Evolutionary conservation across 257 asterid genomes (phyloP).

Genomic region (Oldenlandia corymbosa): DNA sequence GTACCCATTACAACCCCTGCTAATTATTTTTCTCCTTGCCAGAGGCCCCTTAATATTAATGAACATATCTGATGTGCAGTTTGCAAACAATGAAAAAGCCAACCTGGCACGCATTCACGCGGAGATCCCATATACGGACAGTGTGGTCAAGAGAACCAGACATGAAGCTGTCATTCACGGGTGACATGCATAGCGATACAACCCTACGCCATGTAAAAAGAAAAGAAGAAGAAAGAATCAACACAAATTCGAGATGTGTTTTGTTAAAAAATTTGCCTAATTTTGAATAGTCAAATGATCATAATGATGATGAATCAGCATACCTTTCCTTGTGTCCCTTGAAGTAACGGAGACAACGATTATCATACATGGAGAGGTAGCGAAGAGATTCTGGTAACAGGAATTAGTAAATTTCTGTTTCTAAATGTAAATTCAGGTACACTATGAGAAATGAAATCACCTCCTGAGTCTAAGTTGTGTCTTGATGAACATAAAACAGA

Average conservation of each 20-base stretch:
- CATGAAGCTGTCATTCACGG: constrained; percentile 89
- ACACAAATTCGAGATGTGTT: neutral
- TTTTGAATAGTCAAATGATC: neutral
- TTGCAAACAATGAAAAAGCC: constrained; percentile 21
- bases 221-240: constrained; percentile 11
- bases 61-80: neutral
- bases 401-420: constrained; percentile 12
- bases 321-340: constrained; percentile 94
- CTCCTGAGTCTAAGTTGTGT: constrained; percentile 61
- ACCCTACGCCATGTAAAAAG: constrained; percentile 46
- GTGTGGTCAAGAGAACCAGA: constrained; percentile 96
- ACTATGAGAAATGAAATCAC: constrained; percentile 29
- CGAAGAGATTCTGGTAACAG: constrained; percentile 62
- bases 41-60: neutral
- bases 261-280: neutral
- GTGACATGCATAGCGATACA: constrained; percentile 95
- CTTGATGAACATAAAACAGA: constrained; percentile 83
- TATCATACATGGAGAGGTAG: constrained; percentile 86
- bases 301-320: constrained; percentile 7
- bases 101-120: constrained; percentile 98
- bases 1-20: neutral
- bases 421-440: constrained; percentile 18
- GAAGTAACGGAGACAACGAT: constrained; percentile 91
- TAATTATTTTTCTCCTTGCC: neutral
- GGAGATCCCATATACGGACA: constrained; percentile 94